These are phyloP conservation scores for Chondrostereum purpureum DNA, from an alignment of 1,284 basidiomycete species.

Conservation along the genomic window DNA sequence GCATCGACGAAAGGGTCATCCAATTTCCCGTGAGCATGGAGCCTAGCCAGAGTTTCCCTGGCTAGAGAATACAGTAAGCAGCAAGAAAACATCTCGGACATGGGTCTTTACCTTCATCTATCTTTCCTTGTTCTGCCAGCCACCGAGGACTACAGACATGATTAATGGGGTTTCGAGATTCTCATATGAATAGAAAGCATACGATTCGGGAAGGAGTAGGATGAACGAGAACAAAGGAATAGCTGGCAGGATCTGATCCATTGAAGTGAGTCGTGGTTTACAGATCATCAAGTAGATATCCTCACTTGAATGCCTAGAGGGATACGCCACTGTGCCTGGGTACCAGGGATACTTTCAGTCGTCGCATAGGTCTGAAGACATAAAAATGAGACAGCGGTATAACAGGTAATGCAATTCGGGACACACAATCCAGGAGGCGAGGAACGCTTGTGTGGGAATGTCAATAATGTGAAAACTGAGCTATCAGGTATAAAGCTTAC, in stretches of 20 bases:
- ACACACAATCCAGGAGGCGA: constrained; percentile 36
- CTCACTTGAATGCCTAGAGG: constrained; percentile 40
- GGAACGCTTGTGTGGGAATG: constrained; percentile 25
- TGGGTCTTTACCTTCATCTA: constrained; percentile 34
- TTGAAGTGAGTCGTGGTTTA: too few relatives aligned
- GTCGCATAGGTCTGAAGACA: constrained; percentile 30
- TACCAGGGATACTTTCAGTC: constrained; percentile 28
- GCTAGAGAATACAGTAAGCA: constrained; percentile 18
- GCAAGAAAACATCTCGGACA: background rate
- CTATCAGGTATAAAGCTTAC: constrained; percentile 14
- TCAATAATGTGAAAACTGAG: background rate
- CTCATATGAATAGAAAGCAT: constrained; percentile 7
- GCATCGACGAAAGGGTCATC: constrained; percentile 39
- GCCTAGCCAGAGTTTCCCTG: constrained; percentile 34
- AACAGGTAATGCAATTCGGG: background rate
- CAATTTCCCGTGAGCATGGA: constrained; percentile 44
- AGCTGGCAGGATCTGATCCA: constrained; percentile 33
- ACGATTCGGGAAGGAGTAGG: constrained; percentile 35
- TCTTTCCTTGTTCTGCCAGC: constrained; percentile 50
- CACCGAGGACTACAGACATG: constrained; percentile 40
- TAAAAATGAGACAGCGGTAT: background rate
- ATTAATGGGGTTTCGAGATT: background rate
- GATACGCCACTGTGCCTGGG: constrained; percentile 44
- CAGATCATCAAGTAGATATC: too few relatives aligned
- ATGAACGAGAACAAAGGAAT: constrained; percentile 55